phyloP scores from a whole-genome alignment of 1,139 yeast genomes.

The Hyphopichia khmerensis region DNA sequence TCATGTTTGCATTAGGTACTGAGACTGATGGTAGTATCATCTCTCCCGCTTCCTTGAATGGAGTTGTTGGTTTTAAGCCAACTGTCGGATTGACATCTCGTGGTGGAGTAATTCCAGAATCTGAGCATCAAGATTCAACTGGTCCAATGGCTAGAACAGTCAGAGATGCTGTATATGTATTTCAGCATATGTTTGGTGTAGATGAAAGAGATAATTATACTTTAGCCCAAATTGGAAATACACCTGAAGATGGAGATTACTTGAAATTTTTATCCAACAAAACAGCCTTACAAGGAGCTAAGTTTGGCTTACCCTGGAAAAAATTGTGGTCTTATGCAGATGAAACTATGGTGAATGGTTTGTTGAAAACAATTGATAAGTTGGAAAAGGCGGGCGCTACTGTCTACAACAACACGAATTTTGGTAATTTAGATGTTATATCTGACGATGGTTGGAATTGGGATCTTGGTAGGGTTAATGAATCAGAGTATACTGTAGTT shows the following conservation, averaged over 20 bases:
- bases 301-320: conserved; percentile 22
- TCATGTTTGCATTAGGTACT: conserved; percentile 18
- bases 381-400: conserved; percentile 19
- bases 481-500: conserved; percentile 22
- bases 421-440: conserved; percentile 17
- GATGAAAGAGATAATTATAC: conserved; percentile 18
- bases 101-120: conserved; percentile 20
- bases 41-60: conserved; percentile 18
- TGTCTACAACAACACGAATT: conserved; percentile 18
- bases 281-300: conserved; percentile 18
- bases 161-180: conserved; percentile 19
- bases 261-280: conserved; percentile 15
- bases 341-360: conserved; percentile 11
- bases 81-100: conserved; percentile 22
- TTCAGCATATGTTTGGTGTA: conserved; percentile 20
- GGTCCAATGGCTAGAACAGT: conserved; percentile 22
- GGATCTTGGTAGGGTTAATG: conserved; percentile 18
- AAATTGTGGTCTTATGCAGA: conserved; percentile 16
- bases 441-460: conserved; percentile 22
- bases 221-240: conserved; percentile 16
- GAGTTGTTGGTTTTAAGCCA: conserved; percentile 19
- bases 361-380: conserved; percentile 12
- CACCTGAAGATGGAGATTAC: conserved; percentile 20
- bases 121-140: conserved; percentile 19
- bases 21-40: conserved; percentile 22